phyloP scores from a whole-genome alignment of 2,329 filamentous ascomycete genomes.

The Penicillium sclerotigenum region DNA sequence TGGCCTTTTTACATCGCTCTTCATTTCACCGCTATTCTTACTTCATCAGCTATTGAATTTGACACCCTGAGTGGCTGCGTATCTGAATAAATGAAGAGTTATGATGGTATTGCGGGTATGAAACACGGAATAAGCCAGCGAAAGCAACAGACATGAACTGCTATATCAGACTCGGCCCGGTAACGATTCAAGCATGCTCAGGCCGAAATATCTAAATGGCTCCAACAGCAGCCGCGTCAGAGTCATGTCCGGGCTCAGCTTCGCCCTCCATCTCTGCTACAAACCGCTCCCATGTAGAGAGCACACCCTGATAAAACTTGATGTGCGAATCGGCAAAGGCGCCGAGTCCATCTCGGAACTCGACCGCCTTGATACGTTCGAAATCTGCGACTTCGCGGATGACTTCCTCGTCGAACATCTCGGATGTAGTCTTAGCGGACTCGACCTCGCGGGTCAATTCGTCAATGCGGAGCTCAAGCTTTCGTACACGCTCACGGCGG shows the following conservation, averaged over 20 bases:
- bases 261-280: constrained; percentile 81
- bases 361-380: constrained; percentile 89
- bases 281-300: constrained; percentile 84
- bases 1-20: not conserved
- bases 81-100: not conserved
- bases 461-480: constrained; percentile 88
- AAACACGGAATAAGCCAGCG: constrained; percentile 17
- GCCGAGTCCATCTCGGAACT: constrained; percentile 85
- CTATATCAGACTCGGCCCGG: constrained; percentile 9
- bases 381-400: constrained; percentile 91
- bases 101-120: constrained; percentile 23
- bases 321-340: constrained; percentile 81
- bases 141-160: constrained; percentile 13
- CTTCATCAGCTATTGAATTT: not conserved
- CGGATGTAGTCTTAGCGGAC: constrained; percentile 76
- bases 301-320: constrained; percentile 76
- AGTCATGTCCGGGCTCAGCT: constrained; percentile 25
- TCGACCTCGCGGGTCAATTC: constrained; percentile 88
- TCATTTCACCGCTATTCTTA: not conserved
- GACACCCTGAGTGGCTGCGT: not conserved
- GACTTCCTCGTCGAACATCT: constrained; percentile 95
- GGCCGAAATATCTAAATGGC: constrained; percentile 9
- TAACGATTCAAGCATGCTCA: constrained; percentile 1
- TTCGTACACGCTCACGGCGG: constrained; percentile 79
- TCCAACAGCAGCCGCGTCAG: constrained; percentile 20